A percentile compares a stretch with the other conserved stretches of the same genome.
Conservation (phyloP, 1,284 basidiomycete species). For the Apiotrichum brassicae region DNA sequence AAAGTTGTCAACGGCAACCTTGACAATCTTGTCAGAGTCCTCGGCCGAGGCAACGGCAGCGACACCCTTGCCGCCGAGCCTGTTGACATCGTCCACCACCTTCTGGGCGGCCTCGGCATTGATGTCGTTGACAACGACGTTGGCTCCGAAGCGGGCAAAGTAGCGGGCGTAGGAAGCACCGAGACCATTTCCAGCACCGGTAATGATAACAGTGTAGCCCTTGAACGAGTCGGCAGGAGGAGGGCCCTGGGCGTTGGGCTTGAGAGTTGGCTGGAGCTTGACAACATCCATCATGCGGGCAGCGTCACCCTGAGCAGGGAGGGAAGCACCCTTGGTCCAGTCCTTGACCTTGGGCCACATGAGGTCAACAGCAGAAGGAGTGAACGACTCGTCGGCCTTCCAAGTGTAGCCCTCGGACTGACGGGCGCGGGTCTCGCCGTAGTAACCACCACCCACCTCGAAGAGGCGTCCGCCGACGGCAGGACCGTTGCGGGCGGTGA, state of each 20-base stretch:
- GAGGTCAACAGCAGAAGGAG: slow-evolving; percentile 85
- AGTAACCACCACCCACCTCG: slow-evolving; percentile 89
- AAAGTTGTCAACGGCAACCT: slow-evolving; percentile 79
- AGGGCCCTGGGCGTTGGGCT: slow-evolving; percentile 35
- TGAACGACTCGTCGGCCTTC: slow-evolving; percentile 84
- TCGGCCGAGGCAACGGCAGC: slow-evolving; percentile 79
- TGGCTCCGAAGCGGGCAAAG: slow-evolving; percentile 85
- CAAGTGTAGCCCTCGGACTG: slow-evolving; percentile 77
- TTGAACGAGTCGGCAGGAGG: slow-evolving; percentile 72
- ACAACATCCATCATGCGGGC: slow-evolving; percentile 52
- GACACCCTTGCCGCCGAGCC: slow-evolving; percentile 83
- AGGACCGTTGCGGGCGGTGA: slow-evolving; percentile 53
- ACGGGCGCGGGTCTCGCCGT: slow-evolving; percentile 90
- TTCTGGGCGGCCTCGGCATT: slow-evolving; percentile 72
- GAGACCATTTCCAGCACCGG: slow-evolving; percentile 87
- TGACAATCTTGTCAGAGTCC: slow-evolving; percentile 83
- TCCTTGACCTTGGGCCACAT: slow-evolving; percentile 77
- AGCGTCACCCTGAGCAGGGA: slow-evolving; percentile 67
- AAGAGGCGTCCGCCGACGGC: slow-evolving; percentile 82
- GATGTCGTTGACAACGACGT: slow-evolving; percentile 95
- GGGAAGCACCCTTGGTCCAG: slow-evolving; percentile 61
- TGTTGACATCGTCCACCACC: slow-evolving; percentile 80
- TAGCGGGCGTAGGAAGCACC: slow-evolving; percentile 87
- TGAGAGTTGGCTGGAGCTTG: slow-evolving; percentile 13
- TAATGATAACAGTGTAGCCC: slow-evolving; percentile 87